Percentiles rank a stretch among this genome's conserved stretches.
These are phyloP conservation scores for Cronartium ribicola DNA, from an alignment of 1,284 basidiomycete species.

Conservation along the genomic window DNA sequence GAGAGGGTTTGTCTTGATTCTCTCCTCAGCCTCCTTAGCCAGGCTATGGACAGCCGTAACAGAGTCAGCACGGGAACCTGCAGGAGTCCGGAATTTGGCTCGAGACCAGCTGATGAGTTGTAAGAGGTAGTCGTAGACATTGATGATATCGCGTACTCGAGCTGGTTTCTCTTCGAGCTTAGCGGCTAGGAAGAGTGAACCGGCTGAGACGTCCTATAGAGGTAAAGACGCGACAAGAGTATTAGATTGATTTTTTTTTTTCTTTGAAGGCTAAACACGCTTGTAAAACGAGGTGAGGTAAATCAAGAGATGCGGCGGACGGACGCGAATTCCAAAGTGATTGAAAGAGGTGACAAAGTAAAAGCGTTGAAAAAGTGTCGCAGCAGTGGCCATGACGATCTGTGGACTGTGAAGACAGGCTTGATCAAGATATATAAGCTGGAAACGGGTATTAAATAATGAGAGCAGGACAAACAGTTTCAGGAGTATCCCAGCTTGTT, in stretches of 20 bases:
- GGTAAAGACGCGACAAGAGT: neutral
- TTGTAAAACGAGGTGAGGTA: neutral
- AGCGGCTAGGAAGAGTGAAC: constrained; percentile 85
- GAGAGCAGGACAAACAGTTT: constrained; percentile 63
- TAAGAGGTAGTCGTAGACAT: constrained; percentile 78
- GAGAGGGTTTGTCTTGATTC: constrained; percentile 33
- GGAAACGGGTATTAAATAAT: neutral
- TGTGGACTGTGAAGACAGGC: constrained; percentile 66
- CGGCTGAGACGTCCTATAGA: constrained; percentile 80
- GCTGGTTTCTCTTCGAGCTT: constrained; percentile 92
- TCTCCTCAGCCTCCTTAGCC: constrained; percentile 8
- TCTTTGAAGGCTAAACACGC: constrained; percentile 14
- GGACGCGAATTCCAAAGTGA: constrained; percentile 81
- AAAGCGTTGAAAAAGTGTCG: constrained; percentile 93
- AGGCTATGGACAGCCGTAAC: neutral
- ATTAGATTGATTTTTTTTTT: neutral
- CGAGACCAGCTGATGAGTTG: constrained; percentile 38
- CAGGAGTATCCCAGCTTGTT: constrained; percentile 85
- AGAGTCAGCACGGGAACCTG: neutral
- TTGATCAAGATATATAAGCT: neutral
- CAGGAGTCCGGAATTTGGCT: neutral
- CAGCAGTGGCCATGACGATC: constrained; percentile 90
- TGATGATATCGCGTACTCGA: constrained; percentile 87
- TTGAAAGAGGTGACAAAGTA: constrained; percentile 93
- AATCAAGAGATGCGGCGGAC: constrained; percentile 48